Conservation (phyloP, 2,329 filamentous ascomycete species). For the Ophiostoma montium region DNA sequence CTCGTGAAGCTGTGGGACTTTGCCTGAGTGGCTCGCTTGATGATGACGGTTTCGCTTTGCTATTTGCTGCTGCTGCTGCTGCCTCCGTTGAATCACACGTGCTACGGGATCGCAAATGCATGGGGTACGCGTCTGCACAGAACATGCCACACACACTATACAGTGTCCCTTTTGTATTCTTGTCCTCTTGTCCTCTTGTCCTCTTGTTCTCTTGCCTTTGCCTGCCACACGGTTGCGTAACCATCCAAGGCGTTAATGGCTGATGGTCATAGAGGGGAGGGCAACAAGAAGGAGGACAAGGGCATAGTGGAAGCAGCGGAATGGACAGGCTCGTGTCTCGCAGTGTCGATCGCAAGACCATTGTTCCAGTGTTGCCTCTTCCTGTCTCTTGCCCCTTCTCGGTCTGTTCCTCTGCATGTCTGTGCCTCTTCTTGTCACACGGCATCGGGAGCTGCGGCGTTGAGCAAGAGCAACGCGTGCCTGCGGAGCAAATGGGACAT, state of each 20-base stretch:
- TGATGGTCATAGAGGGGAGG: background rate
- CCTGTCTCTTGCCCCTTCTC: background rate
- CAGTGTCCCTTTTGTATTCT: no score
- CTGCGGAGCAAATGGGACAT: no score
- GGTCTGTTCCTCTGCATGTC: background rate
- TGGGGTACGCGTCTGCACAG: no score
- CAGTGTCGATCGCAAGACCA: no score
- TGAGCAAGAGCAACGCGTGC: no score
- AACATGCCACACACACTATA: no score
- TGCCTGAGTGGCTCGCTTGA: slow-evolving; percentile 10
- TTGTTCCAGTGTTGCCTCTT: no score
- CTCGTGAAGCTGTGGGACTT: slow-evolving; percentile 51
- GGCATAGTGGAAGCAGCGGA: background rate
- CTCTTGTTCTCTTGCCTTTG: background rate
- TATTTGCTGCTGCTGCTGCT: background rate
- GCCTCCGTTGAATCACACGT: no score
- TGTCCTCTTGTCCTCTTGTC: no score
- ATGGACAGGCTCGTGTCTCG: background rate
- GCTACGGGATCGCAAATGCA: no score
- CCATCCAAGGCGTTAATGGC: background rate
- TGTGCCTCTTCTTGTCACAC: no score
- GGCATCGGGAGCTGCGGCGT: no score
- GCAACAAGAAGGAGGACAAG: background rate
- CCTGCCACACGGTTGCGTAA: background rate
- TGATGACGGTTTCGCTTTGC: background rate